Evolutionary conservation across 805 yeast species (phyloP).

Genomic region (Metschnikowia amazonensis): DNA sequence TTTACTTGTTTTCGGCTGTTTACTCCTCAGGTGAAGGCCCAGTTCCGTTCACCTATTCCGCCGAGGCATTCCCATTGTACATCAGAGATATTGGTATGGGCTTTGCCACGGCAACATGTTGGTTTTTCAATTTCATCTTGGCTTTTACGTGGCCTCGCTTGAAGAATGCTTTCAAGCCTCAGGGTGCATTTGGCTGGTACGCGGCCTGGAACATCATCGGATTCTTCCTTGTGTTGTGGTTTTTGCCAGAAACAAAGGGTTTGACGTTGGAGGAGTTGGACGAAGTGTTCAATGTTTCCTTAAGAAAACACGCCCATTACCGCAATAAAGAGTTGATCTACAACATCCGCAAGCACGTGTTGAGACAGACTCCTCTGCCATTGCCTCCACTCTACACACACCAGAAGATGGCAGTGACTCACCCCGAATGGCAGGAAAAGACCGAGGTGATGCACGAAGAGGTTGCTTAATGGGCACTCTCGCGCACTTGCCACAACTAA

Average conservation of each 20-base stretch:
- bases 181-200: conserved; percentile 86
- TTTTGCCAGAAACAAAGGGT: conserved; percentile 69
- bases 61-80: conserved; percentile 78
- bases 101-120: conserved; percentile 68
- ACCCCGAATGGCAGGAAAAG: conserved; percentile 61
- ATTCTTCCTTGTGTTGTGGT: conserved; percentile 65
- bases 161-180: conserved; percentile 60
- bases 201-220: conserved; percentile 81
- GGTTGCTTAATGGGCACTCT: conserved; percentile 6
- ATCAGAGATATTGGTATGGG: conserved; percentile 81
- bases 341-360: conserved; percentile 44
- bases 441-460: conserved; percentile 53
- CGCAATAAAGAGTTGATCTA: conserved; percentile 33
- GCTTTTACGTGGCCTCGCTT: conserved; percentile 80
- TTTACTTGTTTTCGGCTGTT: conserved; percentile 66
- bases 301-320: conserved; percentile 49
- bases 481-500: background rate
- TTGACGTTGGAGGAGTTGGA: conserved; percentile 75
- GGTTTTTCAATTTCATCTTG: conserved; percentile 68
- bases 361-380: conserved; percentile 42
- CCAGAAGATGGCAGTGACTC: conserved; percentile 58
- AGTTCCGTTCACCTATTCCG: conserved; percentile 84
- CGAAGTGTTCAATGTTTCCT: conserved; percentile 63
- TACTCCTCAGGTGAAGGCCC: conserved; percentile 89
- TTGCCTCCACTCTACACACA: conserved; percentile 55